Evolutionary conservation across 345 rosid genomes (phyloP).

Genomic region (Firmiana major): DNA sequence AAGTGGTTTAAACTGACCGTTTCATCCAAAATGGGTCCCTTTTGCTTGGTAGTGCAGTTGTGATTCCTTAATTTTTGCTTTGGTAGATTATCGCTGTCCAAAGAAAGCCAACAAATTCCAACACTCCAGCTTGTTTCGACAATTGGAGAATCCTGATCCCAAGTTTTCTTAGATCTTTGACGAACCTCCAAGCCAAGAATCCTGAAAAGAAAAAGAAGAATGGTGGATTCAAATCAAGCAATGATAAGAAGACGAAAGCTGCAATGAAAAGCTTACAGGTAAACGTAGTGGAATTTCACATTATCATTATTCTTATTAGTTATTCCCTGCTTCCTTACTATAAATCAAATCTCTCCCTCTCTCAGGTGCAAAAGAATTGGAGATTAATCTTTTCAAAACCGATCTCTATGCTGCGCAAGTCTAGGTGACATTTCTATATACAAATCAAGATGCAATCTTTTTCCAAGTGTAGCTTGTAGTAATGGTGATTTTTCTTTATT

Average conservation of each 20-base stretch:
- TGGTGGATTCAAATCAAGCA: constrained; percentile 8
- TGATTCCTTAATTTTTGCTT: neutral
- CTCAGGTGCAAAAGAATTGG: constrained; percentile 30
- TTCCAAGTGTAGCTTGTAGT: neutral
- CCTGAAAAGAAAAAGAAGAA: constrained; percentile 23
- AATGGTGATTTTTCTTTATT: neutral
- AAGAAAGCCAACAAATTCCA: constrained; percentile 17
- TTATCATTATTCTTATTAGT: neutral
- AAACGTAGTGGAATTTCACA: neutral
- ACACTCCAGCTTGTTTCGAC: constrained; percentile 31
- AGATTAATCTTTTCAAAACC: constrained; percentile 23
- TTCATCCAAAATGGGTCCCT: neutral
- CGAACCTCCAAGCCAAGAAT: constrained; percentile 22
- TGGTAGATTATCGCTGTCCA: constrained; percentile 22
- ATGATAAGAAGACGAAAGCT: constrained; percentile 22
- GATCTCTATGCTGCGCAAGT: constrained; percentile 19
- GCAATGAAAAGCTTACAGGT: constrained; percentile 34
- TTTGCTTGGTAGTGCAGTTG: neutral
- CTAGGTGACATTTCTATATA: neutral
- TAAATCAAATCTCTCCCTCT: constrained; percentile 13
- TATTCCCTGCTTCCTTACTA: neutral
- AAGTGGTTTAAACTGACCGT: neutral
- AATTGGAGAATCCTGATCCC: constrained; percentile 28
- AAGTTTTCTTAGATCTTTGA: constrained; percentile 29
- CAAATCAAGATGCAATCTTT: neutral